These are phyloP conservation scores for Austroboletus novae-zelandiae DNA, from an alignment of 1,284 basidiomycete species.

Conservation along the genomic window DNA sequence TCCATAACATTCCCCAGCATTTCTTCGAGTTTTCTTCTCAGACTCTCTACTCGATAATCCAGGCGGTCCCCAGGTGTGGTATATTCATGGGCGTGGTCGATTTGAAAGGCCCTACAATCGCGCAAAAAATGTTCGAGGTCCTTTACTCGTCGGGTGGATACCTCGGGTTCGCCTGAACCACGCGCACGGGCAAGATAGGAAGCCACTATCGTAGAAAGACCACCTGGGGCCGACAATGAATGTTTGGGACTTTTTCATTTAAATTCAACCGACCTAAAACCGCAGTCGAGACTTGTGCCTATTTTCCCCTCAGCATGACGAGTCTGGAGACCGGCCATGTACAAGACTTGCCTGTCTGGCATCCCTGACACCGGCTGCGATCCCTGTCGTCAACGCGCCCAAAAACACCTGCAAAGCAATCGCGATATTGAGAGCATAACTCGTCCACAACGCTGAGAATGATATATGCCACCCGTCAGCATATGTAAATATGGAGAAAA, in stretches of 20 bases:
- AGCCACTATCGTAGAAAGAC: slow-evolving; percentile 57
- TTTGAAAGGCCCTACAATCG: slow-evolving; percentile 51
- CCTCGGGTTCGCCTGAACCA: slow-evolving; percentile 65
- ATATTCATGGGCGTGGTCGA: slow-evolving; percentile 53
- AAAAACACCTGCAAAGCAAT: slow-evolving; percentile 59
- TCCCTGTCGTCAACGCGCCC: slow-evolving; percentile 66
- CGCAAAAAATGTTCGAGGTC: slow-evolving; percentile 65
- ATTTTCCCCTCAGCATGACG: neutral
- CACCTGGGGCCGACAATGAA: slow-evolving; percentile 34
- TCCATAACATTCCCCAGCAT: slow-evolving; percentile 35
- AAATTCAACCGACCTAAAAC: neutral
- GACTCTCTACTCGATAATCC: slow-evolving; percentile 10
- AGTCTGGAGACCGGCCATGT: neutral
- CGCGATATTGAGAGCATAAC: slow-evolving; percentile 52
- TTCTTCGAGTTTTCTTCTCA: slow-evolving; percentile 38
- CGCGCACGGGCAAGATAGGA: slow-evolving; percentile 68
- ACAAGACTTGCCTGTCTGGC: neutral
- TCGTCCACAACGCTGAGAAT: slow-evolving; percentile 43
- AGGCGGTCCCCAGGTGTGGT: slow-evolving; percentile 9
- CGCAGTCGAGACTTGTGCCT: neutral
- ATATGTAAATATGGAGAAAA: neutral
- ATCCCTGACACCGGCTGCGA: neutral
- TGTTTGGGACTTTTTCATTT: neutral
- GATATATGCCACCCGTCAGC: slow-evolving; percentile 4
- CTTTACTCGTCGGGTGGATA: slow-evolving; percentile 51